phyloP scores from a whole-genome alignment of 164 flowering plant species.

The Stephania cephalantha region DNA sequence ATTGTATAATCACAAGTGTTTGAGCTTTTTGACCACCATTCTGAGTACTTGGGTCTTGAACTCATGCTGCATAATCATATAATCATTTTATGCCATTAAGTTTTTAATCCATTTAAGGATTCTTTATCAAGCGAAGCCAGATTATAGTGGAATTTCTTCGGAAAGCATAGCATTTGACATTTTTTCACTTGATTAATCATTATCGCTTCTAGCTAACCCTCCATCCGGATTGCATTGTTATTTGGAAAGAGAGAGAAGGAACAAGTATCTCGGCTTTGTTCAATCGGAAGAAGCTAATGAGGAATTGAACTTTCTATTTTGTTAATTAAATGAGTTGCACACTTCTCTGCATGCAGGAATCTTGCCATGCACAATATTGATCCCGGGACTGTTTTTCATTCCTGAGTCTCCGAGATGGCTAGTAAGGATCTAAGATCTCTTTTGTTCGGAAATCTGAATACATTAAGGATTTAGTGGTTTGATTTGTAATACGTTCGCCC shows the following conservation, averaged over 20 bases:
- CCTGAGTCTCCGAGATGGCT: slow-evolving; percentile 99
- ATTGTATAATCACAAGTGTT: neutral
- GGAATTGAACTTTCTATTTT: neutral
- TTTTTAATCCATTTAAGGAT: neutral
- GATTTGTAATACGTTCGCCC: neutral
- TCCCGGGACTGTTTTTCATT: slow-evolving; percentile 90
- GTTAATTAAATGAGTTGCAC: neutral
- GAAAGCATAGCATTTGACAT: neutral
- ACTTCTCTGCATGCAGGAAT: slow-evolving; percentile 47
- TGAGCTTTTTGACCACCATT: neutral
- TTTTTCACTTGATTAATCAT: neutral
- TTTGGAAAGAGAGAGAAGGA: neutral
- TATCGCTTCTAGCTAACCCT: neutral
- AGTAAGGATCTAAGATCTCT: slow-evolving; percentile 34
- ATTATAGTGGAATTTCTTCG: neutral
- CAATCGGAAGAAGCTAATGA: neutral
- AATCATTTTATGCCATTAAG: neutral
- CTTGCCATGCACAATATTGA: slow-evolving; percentile 76
- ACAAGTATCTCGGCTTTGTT: neutral
- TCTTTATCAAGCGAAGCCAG: neutral
- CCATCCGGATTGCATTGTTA: neutral
- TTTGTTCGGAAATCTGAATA: no score
- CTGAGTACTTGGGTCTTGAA: neutral
- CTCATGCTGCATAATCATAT: neutral
- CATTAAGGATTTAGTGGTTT: neutral